Base-by-base conservation (phyloP, 768 basidiomycete species). In the Pisolithus orientalis region DNA sequence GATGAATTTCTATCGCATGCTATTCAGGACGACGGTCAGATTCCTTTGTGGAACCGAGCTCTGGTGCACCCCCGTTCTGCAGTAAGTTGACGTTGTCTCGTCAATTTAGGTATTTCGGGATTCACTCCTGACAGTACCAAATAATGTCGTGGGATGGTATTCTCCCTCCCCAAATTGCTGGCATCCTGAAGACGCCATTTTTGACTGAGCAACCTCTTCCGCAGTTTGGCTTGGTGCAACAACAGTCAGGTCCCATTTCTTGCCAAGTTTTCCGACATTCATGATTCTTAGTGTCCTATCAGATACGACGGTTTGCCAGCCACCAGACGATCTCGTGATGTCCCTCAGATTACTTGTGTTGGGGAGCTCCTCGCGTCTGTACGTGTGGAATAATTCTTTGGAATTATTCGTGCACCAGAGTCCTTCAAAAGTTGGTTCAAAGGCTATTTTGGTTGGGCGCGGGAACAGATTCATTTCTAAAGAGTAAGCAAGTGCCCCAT, bases 351-450 rank as follows among this genome's bases (percentile, higher is more conserved):
- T 75, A 65, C 79, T 77, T 2, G 71, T 84, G 5, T 69, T 85
- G 31, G 90, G 90, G 40, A 75, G 80, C 5, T 86, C 89, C 1
- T 90, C 90, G 14, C 59, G 71, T 5, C 70, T 87, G 28, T 79
- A 85, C 63, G 67, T 67, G 8, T 93, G 90, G 90, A 76, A 89
- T 62, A 43, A 66, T 1, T 31, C 32, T 2, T 62, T 61, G 2
- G 84, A 89, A 57, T 73, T 70, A 16, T 92, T 94, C 59, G 63
- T 79, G 2, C 77, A 79, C 51, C 61, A 69, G 10, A 69, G 66
- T 4, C 59, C 74, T 0, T 57, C 64, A 14, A 62, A 70, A 27
- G 72, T 67, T 13, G 63, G 70, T 21, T 63, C 51, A 39, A 65
- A 69, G 0, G 58, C 69, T 39, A 54, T 86, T 6, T 57, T 80